Base-by-base conservation (phyloP, 192 early-diverging fungal genomes). In the Funneliformis mosseae region DNA sequence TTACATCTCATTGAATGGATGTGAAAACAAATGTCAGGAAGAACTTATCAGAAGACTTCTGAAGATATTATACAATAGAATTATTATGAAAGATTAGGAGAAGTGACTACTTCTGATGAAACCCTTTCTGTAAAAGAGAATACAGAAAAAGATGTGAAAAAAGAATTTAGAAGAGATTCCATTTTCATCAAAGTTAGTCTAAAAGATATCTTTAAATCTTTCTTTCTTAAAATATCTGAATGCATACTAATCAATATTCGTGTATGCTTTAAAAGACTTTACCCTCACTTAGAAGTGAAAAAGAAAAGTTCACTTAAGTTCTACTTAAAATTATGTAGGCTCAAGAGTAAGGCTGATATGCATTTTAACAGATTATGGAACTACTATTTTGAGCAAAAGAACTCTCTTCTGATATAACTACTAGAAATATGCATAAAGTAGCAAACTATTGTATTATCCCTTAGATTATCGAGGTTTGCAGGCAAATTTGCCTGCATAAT, bases 1-100 rank as follows among this genome's bases (percentile, higher is more conserved):
- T n/a, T n/a, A n/a, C n/a, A n/a, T n/a, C n/a, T n/a, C n/a, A n/a
- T n/a, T n/a, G n/a, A n/a, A n/a, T n/a, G n/a, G n/a, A n/a, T 73
- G 7, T 73, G 43, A 14, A 46, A 46, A 25, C 71, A 73, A 8
- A 68, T 68, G 66, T 68, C 66, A 38, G 66, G 27, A 68, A 68
- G 12, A 38, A 8, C 23, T 38, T 27, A 11, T 12, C 3, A 68
- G 5, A 23, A 0, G 1, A 68, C 66, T 27, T 27, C 66, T n/a
- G 21, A 68, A 68, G 27, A 27, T 7, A 68, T 68, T 68, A 38
- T 68, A 39, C 66, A 39, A 27, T 68, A 27, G 23, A 68, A 68
- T 68, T 68, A 68, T 27, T 60, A 60, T 60, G 2, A 21, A 60
- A 60, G 2, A 60, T 60, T 60, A 60, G 59, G 11, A 60, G 59